These are phyloP conservation scores for Fusarium nematophilum DNA, from an alignment of 2,329 filamentous ascomycete species.

Conservation along the genomic window DNA sequence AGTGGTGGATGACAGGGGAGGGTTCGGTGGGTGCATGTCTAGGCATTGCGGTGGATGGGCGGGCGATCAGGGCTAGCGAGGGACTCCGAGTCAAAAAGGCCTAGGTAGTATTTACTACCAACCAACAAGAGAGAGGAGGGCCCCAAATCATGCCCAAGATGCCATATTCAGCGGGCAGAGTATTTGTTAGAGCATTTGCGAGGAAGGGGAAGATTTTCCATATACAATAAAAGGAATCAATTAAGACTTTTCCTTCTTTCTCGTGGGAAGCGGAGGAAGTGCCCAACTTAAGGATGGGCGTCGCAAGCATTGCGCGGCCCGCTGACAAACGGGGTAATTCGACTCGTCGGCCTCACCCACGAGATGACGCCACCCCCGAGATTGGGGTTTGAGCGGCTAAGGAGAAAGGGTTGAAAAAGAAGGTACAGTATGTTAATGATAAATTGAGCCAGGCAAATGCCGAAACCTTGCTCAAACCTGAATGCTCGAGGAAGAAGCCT, in stretches of 20 bases:
- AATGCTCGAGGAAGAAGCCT: no score
- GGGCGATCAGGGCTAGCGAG: neutral
- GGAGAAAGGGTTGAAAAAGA: no score
- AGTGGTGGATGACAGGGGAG: slow-evolving; percentile 38
- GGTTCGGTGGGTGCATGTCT: slow-evolving; percentile 43
- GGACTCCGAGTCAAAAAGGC: slow-evolving; percentile 1
- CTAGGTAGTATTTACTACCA: no score
- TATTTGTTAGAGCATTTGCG: neutral
- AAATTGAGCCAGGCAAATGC: no score
- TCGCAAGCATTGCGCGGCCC: slow-evolving; percentile 52
- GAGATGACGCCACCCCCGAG: slow-evolving; percentile 38
- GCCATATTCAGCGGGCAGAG: neutral
- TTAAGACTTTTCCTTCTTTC: slow-evolving; percentile 25
- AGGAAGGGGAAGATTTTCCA: neutral
- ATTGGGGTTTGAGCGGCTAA: neutral
- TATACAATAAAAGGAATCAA: neutral
- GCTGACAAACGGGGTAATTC: slow-evolving; percentile 43
- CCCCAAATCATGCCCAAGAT: slow-evolving; percentile 10
- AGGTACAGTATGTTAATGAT: no score
- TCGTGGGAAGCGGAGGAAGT: neutral
- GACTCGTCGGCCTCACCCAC: slow-evolving; percentile 33
- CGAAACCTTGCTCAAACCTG: no score
- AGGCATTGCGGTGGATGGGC: slow-evolving; percentile 33
- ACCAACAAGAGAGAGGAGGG: no score
- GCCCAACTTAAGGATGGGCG: slow-evolving; percentile 40